Evolutionary conservation across 345 rosid genomes (phyloP).

Genomic region (Euclidium syriacum): DNA sequence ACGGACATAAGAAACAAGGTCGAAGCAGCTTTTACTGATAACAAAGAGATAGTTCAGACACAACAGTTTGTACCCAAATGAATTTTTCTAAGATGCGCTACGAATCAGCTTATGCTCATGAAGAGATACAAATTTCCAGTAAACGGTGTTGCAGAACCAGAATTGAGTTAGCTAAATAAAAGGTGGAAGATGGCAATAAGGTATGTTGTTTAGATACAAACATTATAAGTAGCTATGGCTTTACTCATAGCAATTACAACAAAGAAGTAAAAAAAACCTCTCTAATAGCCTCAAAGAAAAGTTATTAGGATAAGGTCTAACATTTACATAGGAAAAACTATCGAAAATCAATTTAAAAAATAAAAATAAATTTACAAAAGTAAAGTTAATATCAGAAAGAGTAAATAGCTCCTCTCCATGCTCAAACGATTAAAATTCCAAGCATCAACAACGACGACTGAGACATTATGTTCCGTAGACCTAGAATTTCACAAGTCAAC

Average conservation of each 20-base stretch:
- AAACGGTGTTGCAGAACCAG: neutral
- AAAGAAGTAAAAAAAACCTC: too few species aligned
- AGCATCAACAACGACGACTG: neutral
- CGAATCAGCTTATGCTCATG: neutral
- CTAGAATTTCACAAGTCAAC: constrained; percentile 26
- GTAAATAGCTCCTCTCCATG: neutral
- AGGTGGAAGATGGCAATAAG: neutral
- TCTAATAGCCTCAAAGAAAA: neutral
- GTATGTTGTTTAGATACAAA: too few species aligned
- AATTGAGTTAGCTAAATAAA: neutral
- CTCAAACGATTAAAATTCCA: neutral
- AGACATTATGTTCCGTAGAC: constrained; percentile 4
- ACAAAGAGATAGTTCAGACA: neutral
- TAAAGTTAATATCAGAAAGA: neutral
- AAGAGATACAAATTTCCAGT: neutral
- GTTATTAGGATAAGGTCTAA: constrained; percentile 3
- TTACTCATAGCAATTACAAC: neutral
- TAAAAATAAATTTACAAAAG: neutral
- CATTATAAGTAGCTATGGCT: neutral
- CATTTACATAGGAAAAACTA: neutral
- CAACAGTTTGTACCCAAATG: neutral
- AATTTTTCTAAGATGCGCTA: neutral
- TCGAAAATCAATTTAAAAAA: constrained; percentile 2
- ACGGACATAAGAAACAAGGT: neutral
- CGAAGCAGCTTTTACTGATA: neutral